These are phyloP conservation scores for Agaricus bisporus DNA, from an alignment of 768 basidiomycete genomes.

Conservation along the genomic window DNA sequence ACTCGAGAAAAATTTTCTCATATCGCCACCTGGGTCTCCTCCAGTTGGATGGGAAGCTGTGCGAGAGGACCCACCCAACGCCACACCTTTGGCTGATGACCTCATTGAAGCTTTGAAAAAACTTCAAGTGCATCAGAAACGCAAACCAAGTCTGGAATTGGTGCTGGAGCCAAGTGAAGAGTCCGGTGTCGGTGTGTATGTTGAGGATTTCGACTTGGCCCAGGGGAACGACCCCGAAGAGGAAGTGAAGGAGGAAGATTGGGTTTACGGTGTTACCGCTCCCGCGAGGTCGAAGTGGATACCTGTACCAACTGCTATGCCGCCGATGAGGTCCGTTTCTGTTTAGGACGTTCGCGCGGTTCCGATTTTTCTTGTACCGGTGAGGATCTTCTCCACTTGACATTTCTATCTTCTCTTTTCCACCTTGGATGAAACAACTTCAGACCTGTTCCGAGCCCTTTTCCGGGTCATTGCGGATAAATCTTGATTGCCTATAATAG, in stretches of 20 bases:
- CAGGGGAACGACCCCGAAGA: background rate
- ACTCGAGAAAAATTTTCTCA: slow-evolving; percentile 90
- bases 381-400: slow-evolving; percentile 24
- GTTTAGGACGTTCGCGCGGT: slow-evolving; percentile 10
- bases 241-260: slow-evolving; percentile 46
- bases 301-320: slow-evolving; percentile 49
- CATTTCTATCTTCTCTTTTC: slow-evolving; percentile 5
- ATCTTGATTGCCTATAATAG: slow-evolving; percentile 47
- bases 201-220: slow-evolving; percentile 60
- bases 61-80: slow-evolving; percentile 86
- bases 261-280: slow-evolving; percentile 57
- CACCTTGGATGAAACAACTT: slow-evolving; percentile 39
- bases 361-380: slow-evolving; percentile 15
- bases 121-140: slow-evolving; percentile 50
- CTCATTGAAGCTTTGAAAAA: slow-evolving; percentile 72
- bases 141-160: slow-evolving; percentile 39
- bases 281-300: slow-evolving; percentile 48
- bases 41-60: slow-evolving; percentile 96
- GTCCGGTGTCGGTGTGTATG: slow-evolving; percentile 70
- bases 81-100: slow-evolving; percentile 78
- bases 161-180: slow-evolving; percentile 65
- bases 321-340: slow-evolving; percentile 49
- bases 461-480: slow-evolving; percentile 42
- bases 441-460: slow-evolving; percentile 63
- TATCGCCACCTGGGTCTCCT: slow-evolving; percentile 96